Evolutionary conservation across 352 stramenopile genomes (phyloP).

Genomic region (Globisporangium sylvaticum): DNA sequence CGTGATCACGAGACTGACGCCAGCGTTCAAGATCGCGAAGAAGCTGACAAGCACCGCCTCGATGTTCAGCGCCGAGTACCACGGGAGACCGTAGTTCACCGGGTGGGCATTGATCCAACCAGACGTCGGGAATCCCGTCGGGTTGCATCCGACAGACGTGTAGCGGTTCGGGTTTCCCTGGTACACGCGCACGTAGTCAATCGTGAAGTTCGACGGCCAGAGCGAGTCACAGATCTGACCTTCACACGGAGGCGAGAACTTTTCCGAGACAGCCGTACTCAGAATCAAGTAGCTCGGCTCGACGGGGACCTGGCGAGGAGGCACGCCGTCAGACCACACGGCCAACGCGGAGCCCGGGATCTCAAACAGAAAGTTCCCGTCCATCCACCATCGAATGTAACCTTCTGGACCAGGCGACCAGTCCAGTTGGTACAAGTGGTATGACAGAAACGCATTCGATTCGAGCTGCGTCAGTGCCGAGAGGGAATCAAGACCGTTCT

Average conservation of each 20-base stretch:
- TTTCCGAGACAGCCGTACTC: conserved; percentile 96
- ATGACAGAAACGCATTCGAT: conserved; percentile 88
- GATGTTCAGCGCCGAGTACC: conserved; percentile 69
- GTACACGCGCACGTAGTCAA: conserved; percentile 95
- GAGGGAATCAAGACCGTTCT: conserved; percentile 92
- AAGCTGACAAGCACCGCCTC: conserved; percentile 37
- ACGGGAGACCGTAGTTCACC: conserved; percentile 77
- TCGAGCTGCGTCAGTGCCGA: conserved; percentile 92
- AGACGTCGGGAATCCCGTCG: conserved; percentile 84
- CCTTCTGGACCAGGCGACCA: conserved; percentile 91
- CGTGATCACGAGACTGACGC: conserved; percentile 47
- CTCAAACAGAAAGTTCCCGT: conserved; percentile 93
- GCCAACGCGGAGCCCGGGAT: conserved; percentile 88
- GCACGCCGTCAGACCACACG: conserved; percentile 57
- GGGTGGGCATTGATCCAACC: conserved; percentile 91
- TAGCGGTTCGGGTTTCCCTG: conserved; percentile 88
- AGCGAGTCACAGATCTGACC: conserved; percentile 92
- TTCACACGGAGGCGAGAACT: conserved; percentile 89
- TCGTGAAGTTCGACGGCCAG: conserved; percentile 90
- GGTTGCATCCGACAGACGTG: conserved; percentile 92
- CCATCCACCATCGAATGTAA: conserved; percentile 93
- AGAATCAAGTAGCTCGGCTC: conserved; percentile 98
- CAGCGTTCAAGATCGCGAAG: conserved; percentile 58
- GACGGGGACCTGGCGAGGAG: conserved; percentile 87
- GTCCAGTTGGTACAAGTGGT: conserved; percentile 94